Base-by-base conservation (phyloP, 2,329 filamentous ascomycete species). In the Tetracladium maxilliforme region DNA sequence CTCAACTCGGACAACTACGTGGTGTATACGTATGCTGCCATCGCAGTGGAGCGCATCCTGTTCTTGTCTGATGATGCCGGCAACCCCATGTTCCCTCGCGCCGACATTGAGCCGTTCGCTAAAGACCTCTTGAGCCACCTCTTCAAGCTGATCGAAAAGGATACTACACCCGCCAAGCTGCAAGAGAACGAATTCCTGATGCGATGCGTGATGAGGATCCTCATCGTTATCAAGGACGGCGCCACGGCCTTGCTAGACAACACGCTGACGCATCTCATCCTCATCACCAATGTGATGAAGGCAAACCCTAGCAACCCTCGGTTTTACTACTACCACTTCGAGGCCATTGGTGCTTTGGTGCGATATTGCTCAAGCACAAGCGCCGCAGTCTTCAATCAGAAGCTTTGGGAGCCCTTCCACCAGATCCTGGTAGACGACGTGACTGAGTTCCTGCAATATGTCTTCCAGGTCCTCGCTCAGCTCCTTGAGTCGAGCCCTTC, bases 181-280 rank as follows among this genome's bases (percentile, higher is more conserved):
- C 90, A 98, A 45, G 90, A 98, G 52, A 98, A 98, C 45, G 90
- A 98, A 47, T 98, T 95, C 49, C 51, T 98, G 43, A 95, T 98
- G 86, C 81, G 84, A 41, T 98, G 90, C 42, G 83, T 94, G 29
- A 98, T 98, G 90, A 72, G 90, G 40, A 87, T 98, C 9, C 61
- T 98, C 32, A 84, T 98, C 36, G 86, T 95, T 34, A 79, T 95
- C 49, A 81, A 78, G 45, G 86, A 93, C 23, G 79, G 73, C 15
- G 70, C 87, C 10, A 53, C 74, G 3, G 64, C 73, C 2, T 72
- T 90, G 24, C 63, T 77, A 6, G 82, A 93, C 38, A 68, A 65
- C 36, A 70, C 92, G n/a, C 57, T 95, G 26, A 67, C 70, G 26
- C 84, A 92, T 47, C 67, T 98, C 30, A 72, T 92, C 43, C 76